A percentile compares a stretch with the other conserved stretches of the same genome.
phyloP scores from a whole-genome alignment of 169 alveolate genomes.

The Cryptosporidium muris region DNA sequence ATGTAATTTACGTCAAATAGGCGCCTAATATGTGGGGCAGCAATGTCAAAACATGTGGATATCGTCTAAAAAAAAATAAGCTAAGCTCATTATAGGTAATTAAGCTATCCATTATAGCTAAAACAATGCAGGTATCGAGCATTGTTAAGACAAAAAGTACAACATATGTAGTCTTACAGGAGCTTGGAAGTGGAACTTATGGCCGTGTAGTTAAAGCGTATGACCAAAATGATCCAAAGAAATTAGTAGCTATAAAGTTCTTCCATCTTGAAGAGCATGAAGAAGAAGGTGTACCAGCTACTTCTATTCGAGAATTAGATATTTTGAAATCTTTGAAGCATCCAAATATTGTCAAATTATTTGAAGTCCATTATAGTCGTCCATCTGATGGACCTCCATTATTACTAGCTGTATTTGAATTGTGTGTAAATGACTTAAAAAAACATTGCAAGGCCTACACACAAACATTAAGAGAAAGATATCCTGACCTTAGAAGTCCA shows the following conservation, averaged over 20 bases:
- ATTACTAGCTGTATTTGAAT: slow-evolving; percentile 68
- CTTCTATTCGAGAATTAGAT: slow-evolving; percentile 84
- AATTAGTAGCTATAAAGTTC: slow-evolving; percentile 83
- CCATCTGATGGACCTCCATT: slow-evolving; percentile 64
- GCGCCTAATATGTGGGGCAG: too few relatives aligned
- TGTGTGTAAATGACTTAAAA: slow-evolving; percentile 62
- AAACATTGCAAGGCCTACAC: slow-evolving; percentile 50
- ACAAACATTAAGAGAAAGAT: slow-evolving; percentile 50
- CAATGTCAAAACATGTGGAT: too few relatives aligned
- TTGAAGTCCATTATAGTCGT: slow-evolving; percentile 57
- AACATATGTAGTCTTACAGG: slow-evolving; percentile 67
- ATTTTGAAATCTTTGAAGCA: slow-evolving; percentile 78
- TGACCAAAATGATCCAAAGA: slow-evolving; percentile 74
- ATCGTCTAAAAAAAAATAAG: too few relatives aligned
- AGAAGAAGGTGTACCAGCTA: slow-evolving; percentile 87
- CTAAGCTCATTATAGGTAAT: too few relatives aligned
- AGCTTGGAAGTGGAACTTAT: slow-evolving; percentile 84
- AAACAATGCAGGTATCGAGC: slow-evolving; percentile 54
- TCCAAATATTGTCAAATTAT: slow-evolving; percentile 76
- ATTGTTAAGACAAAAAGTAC: slow-evolving; percentile 59
- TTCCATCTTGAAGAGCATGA: slow-evolving; percentile 78
- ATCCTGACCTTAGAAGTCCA: slow-evolving; percentile 62
- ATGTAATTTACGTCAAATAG: too few relatives aligned
- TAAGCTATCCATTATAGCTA: neutral
- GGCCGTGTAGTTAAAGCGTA: slow-evolving; percentile 80